Evolutionary conservation across 257 asterid genomes (phyloP).

Genomic region (Buddleja alternifolia): DNA sequence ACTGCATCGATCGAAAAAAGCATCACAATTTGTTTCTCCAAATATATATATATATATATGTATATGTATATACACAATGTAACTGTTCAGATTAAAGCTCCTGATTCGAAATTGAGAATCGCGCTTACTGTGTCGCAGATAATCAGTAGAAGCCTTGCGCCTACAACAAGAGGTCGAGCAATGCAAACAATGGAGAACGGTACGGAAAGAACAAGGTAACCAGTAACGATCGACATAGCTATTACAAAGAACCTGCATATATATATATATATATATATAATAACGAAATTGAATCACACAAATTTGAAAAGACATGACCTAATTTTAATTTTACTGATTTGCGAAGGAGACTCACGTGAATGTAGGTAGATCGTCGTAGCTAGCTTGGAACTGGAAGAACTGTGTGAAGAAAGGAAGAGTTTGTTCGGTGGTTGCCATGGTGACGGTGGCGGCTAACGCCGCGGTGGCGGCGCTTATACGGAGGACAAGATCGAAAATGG

Average conservation of each 20-base stretch:
- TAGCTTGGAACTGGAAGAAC: slow-evolving; percentile 80
- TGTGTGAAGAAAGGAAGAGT: slow-evolving; percentile 82
- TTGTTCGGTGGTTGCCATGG: slow-evolving; percentile 86
- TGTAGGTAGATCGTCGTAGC: slow-evolving; percentile 81
- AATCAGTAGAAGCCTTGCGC: slow-evolving; percentile 15
- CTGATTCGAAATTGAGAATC: not conserved
- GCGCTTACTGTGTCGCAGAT: slow-evolving; percentile 43
- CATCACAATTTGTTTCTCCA: not conserved
- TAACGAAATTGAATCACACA: slow-evolving; percentile 44
- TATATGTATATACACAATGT: no score
- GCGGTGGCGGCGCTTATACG: slow-evolving; percentile 67
- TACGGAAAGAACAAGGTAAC: slow-evolving; percentile 76
- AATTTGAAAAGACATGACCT: not conserved
- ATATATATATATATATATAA: no score
- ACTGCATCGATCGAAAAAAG: slow-evolving; percentile 34
- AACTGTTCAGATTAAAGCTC: not conserved
- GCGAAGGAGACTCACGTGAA: slow-evolving; percentile 44
- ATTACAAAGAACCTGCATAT: slow-evolving; percentile 66
- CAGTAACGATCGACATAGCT: slow-evolving; percentile 74
- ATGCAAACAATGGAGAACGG: slow-evolving; percentile 71
- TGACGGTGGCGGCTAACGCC: slow-evolving; percentile 71
- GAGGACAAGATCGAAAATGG: slow-evolving; percentile 72
- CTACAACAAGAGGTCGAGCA: slow-evolving; percentile 18
- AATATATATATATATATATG: no score
- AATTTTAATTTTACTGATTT: no score